A percentile compares a stretch with the other conserved stretches of the same genome.
These are phyloP conservation scores for Cryptosporidium baileyi DNA, from an alignment of 169 alveolate genomes.

Conservation along the genomic window DNA sequence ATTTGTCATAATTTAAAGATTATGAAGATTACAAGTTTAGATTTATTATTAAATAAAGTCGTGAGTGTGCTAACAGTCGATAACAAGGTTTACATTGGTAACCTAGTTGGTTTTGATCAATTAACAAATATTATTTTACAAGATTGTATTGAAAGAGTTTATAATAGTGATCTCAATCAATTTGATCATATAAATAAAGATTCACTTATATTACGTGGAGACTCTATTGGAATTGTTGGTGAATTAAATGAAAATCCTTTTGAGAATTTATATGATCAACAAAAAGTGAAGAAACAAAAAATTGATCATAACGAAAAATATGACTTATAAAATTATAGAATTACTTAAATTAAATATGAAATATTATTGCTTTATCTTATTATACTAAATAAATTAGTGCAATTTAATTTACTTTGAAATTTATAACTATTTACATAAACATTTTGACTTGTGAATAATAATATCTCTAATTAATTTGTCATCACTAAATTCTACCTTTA, in stretches of 20 bases:
- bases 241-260: not conserved
- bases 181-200: slow-evolving; percentile 15
- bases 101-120: slow-evolving; percentile 88
- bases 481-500: not conserved
- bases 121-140: slow-evolving; percentile 84
- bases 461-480: too few species aligned
- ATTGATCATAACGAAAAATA: not conserved
- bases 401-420: too few species aligned
- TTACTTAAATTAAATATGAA: too few species aligned
- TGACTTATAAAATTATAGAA: not conserved
- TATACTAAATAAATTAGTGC: too few species aligned
- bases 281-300: not conserved
- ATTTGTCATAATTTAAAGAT: not conserved
- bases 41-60: not conserved
- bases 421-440: not conserved
- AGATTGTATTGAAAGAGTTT: slow-evolving; percentile 85
- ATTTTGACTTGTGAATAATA: not conserved
- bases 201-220: slow-evolving; percentile 39
- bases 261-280: not conserved
- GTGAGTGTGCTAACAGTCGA: slow-evolving; percentile 79
- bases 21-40: slow-evolving; percentile 13
- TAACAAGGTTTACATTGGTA: slow-evolving; percentile 87
- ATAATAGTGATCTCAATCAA: slow-evolving; percentile 20
- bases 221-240: slow-evolving; percentile 53
- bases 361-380: too few species aligned